Conservation (phyloP, 345 rosid species). For the Isatis tinctoria region DNA sequence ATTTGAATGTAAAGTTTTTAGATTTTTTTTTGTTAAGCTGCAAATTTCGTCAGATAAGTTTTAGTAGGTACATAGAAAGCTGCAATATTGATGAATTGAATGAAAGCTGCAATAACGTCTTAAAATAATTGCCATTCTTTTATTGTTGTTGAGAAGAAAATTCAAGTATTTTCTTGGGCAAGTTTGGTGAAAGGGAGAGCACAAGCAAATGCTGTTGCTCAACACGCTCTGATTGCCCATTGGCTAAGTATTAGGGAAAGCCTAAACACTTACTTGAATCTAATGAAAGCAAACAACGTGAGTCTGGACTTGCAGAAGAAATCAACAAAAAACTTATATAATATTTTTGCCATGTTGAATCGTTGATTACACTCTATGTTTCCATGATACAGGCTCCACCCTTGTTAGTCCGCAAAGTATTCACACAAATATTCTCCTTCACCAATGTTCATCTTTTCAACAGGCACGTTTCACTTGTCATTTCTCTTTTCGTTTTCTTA, state of each 20-base stretch:
- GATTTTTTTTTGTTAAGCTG: neutral
- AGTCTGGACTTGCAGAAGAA: conserved; percentile 34
- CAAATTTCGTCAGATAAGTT: no score
- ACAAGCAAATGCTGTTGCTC: conserved; percentile 96
- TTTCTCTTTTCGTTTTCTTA: neutral
- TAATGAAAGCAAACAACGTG: conserved; percentile 74
- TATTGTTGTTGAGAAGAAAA: neutral
- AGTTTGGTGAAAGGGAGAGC: conserved; percentile 95
- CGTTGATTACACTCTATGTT: conserved; percentile 24
- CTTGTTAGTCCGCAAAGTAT: conserved; percentile 83
- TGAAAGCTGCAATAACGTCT: no score
- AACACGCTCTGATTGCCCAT: conserved; percentile 94
- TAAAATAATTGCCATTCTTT: neutral
- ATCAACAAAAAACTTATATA: neutral
- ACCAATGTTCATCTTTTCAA: conserved; percentile 95
- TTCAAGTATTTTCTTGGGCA: conserved; percentile 29
- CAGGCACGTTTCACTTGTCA: conserved; percentile 48
- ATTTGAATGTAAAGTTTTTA: conserved; percentile 56
- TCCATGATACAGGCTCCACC: conserved; percentile 76
- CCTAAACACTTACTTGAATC: conserved; percentile 62
- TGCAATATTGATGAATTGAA: no score
- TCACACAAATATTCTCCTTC: conserved; percentile 95
- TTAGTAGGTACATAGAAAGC: no score
- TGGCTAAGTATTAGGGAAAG: conserved; percentile 98
- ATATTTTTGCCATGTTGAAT: neutral